phyloP scores from a whole-genome alignment of 1,284 basidiomycete genomes.

The Puccinia horiana region DNA sequence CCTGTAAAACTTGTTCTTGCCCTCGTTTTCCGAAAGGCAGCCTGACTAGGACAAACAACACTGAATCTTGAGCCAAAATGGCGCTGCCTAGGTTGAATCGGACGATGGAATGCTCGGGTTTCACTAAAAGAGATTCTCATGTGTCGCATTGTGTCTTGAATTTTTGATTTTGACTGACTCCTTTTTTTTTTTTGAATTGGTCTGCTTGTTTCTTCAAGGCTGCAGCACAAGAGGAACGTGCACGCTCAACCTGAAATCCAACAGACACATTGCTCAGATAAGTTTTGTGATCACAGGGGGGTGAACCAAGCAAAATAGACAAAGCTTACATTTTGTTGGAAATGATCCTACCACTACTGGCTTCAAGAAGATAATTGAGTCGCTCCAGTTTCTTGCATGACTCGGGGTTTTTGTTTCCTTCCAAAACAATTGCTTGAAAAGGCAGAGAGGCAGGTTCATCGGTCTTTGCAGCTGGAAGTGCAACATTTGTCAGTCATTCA shows the following conservation, averaged over 20 bases:
- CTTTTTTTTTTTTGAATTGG: not conserved
- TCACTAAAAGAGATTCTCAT: constrained; percentile 7
- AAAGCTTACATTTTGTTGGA: constrained; percentile 39
- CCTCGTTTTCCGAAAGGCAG: not conserved
- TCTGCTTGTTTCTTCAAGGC: too few species aligned
- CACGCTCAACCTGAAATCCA: constrained; percentile 34
- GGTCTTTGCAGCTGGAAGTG: not conserved
- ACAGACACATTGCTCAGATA: not conserved
- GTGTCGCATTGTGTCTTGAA: not conserved
- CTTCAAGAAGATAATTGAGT: constrained; percentile 45
- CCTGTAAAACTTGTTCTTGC: not conserved
- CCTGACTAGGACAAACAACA: not conserved
- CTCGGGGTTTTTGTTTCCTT: constrained; percentile 33
- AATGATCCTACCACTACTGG: constrained; percentile 47
- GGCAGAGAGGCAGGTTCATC: not conserved
- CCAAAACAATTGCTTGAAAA: constrained; percentile 15
- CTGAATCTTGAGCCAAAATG: not conserved
- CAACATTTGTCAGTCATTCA: not conserved
- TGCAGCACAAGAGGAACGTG: constrained; percentile 29
- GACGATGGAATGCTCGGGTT: not conserved
- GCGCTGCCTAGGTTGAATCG: not conserved
- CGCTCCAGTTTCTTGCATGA: constrained; percentile 33
- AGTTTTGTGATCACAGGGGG: not conserved
- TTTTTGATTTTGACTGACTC: not conserved
- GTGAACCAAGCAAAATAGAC: too few species aligned